These are phyloP conservation scores for Penicillium sp. DNA, from an alignment of 2,329 filamentous ascomycete genomes.

Conservation along the genomic window DNA sequence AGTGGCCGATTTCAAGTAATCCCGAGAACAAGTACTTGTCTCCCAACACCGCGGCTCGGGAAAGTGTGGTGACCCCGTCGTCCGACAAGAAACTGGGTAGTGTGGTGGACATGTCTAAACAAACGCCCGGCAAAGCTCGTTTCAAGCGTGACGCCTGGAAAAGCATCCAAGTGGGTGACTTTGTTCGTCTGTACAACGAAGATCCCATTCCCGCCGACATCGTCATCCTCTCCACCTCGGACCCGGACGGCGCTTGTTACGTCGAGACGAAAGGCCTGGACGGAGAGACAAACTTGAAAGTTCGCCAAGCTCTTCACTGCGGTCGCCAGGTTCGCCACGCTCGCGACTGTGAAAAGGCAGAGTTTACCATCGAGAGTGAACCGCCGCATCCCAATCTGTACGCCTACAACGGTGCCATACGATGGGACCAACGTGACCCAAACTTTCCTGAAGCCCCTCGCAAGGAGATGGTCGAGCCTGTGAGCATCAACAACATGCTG, in stretches of 20 bases:
- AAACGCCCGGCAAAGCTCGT: constrained; percentile 66
- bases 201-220: constrained; percentile 94
- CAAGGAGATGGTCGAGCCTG: constrained; percentile 82
- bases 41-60: constrained; percentile 30
- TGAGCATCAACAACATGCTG: constrained; percentile 91
- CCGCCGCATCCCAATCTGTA: constrained; percentile 90
- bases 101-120: constrained; percentile 69
- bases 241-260: constrained; percentile 90
- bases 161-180: constrained; percentile 90
- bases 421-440: constrained; percentile 73
- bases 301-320: constrained; percentile 84
- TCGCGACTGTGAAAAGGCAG: constrained; percentile 82
- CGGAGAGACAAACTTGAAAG: constrained; percentile 95
- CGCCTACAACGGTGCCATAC: constrained; percentile 84
- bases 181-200: constrained; percentile 92
- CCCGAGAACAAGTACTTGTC: constrained; percentile 34
- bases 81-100: constrained; percentile 56
- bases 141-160: constrained; percentile 97
- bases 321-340: constrained; percentile 81
- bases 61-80: constrained; percentile 27
- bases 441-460: constrained; percentile 60
- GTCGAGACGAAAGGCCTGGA: constrained; percentile 98
- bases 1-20: constrained; percentile 37
- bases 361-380: constrained; percentile 89
- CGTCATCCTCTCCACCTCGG: constrained; percentile 87